phyloP scores from a whole-genome alignment of 306 rosid genomes.

The Calophaca sinica region DNA sequence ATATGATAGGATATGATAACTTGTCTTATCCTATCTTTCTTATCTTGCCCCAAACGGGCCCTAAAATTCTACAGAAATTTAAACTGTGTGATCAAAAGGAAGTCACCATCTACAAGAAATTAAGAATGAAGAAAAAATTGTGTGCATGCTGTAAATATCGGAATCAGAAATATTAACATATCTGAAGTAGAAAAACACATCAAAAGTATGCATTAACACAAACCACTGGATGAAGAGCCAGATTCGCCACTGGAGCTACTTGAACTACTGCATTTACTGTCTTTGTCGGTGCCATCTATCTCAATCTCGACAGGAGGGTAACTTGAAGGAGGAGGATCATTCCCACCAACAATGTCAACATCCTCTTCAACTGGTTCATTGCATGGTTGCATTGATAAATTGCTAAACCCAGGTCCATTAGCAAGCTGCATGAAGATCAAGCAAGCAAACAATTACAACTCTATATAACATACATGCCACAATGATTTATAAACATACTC shows the following conservation, averaged over 20 bases:
- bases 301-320: constrained; percentile 66
- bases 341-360: constrained; percentile 73
- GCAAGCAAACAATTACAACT: constrained; percentile 29
- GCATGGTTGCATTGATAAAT: constrained; percentile 60
- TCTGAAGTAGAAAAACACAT: constrained; percentile 10
- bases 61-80: too few relatives aligned
- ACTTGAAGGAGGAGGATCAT: constrained; percentile 67
- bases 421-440: constrained; percentile 52
- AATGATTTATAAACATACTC: not conserved
- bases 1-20: too few relatives aligned
- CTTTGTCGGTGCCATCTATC: constrained; percentile 55
- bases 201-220: constrained; percentile 49
- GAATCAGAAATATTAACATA: constrained; percentile 2
- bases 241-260: constrained; percentile 72
- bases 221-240: constrained; percentile 83
- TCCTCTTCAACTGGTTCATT: constrained; percentile 71
- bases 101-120: not conserved
- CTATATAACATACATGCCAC: not conserved
- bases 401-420: constrained; percentile 68
- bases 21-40: too few relatives aligned
- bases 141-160: constrained; percentile 3
- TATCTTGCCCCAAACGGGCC: too few relatives aligned
- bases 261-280: constrained; percentile 63
- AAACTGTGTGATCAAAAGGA: not conserved
- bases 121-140: not conserved